A percentile compares a stretch with the other conserved stretches of the same genome.
Conservation (phyloP, 2,329 filamentous ascomycete species). For the Nemania serpens region DNA sequence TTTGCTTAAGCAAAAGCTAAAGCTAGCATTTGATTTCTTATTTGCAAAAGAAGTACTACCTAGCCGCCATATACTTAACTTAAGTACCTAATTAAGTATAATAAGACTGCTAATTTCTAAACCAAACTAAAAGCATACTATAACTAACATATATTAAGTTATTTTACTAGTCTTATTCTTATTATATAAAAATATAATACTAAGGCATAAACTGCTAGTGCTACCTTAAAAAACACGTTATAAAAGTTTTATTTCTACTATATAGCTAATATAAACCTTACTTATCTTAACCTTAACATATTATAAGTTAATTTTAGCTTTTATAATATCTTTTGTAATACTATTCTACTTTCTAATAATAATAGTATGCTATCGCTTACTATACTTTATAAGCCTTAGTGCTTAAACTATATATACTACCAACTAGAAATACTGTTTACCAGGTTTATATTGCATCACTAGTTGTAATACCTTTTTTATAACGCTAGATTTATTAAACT, state of each 20-base stretch:
- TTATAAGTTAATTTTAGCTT: neutral
- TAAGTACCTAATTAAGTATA: neutral
- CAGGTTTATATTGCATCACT: neutral
- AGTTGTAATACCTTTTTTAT: neutral
- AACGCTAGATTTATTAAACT: neutral
- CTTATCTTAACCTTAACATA: neutral
- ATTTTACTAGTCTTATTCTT: neutral
- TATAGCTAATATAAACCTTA: neutral
- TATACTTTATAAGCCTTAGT: neutral
- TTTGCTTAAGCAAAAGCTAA: neutral
- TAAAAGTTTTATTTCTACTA: neutral
- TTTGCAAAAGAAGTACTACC: no score
- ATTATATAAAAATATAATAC: slow-evolving; percentile 7
- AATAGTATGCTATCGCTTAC: neutral
- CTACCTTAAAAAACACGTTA: neutral
- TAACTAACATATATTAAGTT: neutral
- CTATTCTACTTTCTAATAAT: neutral
- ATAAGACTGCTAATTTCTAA: neutral
- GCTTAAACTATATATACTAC: neutral
- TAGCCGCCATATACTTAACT: neutral
- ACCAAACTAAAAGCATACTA: neutral
- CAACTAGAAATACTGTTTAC: neutral
- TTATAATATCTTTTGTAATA: neutral
- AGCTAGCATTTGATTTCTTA: neutral
- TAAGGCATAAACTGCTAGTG: neutral